Evolutionary conservation across 768 basidiomycete genomes (phyloP).

Genomic region (Chalciporus chontae): DNA sequence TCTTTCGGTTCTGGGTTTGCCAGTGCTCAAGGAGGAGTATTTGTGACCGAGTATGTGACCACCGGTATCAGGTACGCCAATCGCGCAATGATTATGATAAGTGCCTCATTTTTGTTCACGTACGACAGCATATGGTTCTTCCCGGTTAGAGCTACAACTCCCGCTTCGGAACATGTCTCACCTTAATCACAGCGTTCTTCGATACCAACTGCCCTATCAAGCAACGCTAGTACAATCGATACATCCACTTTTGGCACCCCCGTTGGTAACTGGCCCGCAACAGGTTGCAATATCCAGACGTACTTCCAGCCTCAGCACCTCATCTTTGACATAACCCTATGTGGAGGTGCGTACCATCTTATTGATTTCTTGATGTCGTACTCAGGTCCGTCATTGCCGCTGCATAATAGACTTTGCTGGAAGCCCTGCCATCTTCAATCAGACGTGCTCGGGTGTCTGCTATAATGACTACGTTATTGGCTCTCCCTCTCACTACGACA

Average conservation of each 20-base stretch:
- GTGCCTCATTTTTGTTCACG: background rate
- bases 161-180: background rate
- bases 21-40: slow-evolving; percentile 65
- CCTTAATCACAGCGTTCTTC: slow-evolving; percentile 28
- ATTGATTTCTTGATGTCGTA: background rate
- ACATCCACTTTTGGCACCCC: slow-evolving; percentile 62
- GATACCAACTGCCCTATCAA: slow-evolving; percentile 46
- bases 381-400: no score
- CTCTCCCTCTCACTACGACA: slow-evolving; percentile 54
- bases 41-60: slow-evolving; percentile 67
- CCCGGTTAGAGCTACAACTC: slow-evolving; percentile 14
- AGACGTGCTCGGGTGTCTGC: slow-evolving; percentile 64
- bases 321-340: slow-evolving; percentile 73
- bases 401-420: slow-evolving; percentile 37
- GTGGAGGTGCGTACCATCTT: slow-evolving; percentile 44
- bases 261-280: slow-evolving; percentile 61
- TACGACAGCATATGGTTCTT: slow-evolving; percentile 30
- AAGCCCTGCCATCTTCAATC: slow-evolving; percentile 44
- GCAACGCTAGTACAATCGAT: slow-evolving; percentile 48
- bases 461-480: slow-evolving; percentile 71
- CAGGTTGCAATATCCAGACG: slow-evolving; percentile 47
- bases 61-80: slow-evolving; percentile 58
- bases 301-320: slow-evolving; percentile 64
- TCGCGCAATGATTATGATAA: background rate
- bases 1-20: slow-evolving; percentile 71